Percentiles rank a stretch among this genome's conserved stretches.
Evolutionary conservation across 1,284 basidiomycete species (phyloP).

Genomic region (Psilocybe mexicana): DNA sequence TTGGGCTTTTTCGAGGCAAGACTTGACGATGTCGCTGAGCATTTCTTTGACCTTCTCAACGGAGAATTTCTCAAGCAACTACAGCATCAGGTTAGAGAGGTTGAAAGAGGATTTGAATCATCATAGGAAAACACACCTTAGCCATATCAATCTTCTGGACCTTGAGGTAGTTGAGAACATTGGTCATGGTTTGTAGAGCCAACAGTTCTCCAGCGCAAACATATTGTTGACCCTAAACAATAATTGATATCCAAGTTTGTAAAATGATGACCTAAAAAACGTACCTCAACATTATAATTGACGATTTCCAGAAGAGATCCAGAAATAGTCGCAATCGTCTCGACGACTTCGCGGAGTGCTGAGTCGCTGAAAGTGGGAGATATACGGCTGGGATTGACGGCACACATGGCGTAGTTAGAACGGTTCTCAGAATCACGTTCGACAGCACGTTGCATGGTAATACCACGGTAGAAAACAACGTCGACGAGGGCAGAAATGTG

Average conservation of each 20-base stretch:
- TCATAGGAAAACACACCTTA: conserved; percentile 57
- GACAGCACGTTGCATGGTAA: conserved; percentile 98
- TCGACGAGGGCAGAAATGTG: conserved; percentile 96
- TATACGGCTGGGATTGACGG: conserved; percentile 95
- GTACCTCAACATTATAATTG: conserved; percentile 95
- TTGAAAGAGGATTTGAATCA: neutral
- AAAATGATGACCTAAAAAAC: conserved; percentile 25
- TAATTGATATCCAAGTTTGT: conserved; percentile 8
- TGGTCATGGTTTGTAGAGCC: conserved; percentile 91
- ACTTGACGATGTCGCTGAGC: conserved; percentile 87
- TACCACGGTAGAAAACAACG: conserved; percentile 98
- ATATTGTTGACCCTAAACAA: conserved; percentile 85
- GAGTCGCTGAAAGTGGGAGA: conserved; percentile 92
- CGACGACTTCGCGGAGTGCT: conserved; percentile 93
- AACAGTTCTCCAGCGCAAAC: conserved; percentile 96
- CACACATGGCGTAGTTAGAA: conserved; percentile 98
- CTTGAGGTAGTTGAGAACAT: conserved; percentile 96
- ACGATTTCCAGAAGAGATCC: conserved; percentile 91
- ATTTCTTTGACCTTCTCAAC: conserved; percentile 92
- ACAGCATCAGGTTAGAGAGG: conserved; percentile 15
- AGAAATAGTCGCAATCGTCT: conserved; percentile 79
- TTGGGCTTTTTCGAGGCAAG: conserved; percentile 77
- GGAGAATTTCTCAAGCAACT: conserved; percentile 84
- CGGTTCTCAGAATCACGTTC: conserved; percentile 92
- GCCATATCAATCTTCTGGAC: conserved; percentile 95